Evolutionary conservation across 2,329 filamentous ascomycete genomes (phyloP).

Genomic region (Zalaria obscura): DNA sequence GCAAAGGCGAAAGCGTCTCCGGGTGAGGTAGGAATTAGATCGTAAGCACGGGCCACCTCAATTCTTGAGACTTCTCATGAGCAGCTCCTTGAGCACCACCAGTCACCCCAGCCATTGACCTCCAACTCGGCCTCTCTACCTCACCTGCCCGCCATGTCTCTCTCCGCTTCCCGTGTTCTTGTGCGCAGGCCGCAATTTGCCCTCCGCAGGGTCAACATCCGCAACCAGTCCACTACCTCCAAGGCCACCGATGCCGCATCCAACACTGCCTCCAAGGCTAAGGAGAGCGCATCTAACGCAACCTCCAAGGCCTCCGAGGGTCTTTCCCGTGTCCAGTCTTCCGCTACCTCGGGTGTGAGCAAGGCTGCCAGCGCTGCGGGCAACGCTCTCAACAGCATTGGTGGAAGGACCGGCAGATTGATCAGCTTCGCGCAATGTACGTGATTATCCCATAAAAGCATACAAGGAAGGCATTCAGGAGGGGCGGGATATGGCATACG

Average conservation of each 20-base stretch:
- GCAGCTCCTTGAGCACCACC: neutral
- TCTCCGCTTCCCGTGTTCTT: constrained; percentile 30
- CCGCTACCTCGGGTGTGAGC: constrained; percentile 63
- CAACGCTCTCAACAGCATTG: constrained; percentile 57
- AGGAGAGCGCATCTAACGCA: constrained; percentile 27
- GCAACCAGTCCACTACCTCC: constrained; percentile 35
- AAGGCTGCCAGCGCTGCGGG: constrained; percentile 55
- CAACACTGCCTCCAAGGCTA: constrained; percentile 21
- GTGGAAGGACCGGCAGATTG: constrained; percentile 68
- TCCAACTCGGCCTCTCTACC: neutral
- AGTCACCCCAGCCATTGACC: neutral
- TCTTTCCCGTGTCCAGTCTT: constrained; percentile 65
- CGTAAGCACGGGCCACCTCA: too few species aligned
- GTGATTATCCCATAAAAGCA: constrained; percentile 21
- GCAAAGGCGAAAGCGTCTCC: neutral
- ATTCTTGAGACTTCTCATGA: neutral
- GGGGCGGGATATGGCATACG: too few species aligned
- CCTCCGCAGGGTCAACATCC: constrained; percentile 26
- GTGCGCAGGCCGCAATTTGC: constrained; percentile 25
- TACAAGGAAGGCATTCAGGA: neutral
- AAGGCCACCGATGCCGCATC: constrained; percentile 29
- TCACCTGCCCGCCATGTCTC: constrained; percentile 27
- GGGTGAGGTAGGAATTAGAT: too few species aligned
- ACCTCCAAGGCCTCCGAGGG: constrained; percentile 62
- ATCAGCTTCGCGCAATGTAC: constrained; percentile 77